Percentiles rank a stretch among this genome's conserved stretches.
Conservation (phyloP, 495 filamentous ascomycete genomes). For the Chaetomium tenue region DNA sequence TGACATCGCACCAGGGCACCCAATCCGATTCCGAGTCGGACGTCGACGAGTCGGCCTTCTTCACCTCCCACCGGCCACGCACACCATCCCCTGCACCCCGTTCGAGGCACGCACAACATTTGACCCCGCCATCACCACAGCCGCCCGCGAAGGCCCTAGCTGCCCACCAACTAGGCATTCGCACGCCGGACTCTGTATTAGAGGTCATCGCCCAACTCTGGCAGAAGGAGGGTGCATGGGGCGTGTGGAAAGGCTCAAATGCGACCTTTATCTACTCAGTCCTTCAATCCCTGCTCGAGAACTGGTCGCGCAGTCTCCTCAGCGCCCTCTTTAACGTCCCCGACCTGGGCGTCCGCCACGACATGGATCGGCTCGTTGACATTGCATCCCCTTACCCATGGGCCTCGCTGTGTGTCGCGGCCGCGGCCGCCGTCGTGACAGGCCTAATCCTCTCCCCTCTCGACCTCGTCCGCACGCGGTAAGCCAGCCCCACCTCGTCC, state of each 20-base stretch:
- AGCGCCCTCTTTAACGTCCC: slow-evolving; percentile 80
- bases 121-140: slow-evolving; percentile 36
- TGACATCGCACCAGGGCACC: slow-evolving; percentile 17
- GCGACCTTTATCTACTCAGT: slow-evolving; percentile 85
- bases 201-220: slow-evolving; percentile 81
- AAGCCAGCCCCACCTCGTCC: slow-evolving; percentile 19
- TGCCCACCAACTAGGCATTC: slow-evolving; percentile 65
- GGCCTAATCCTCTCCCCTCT: slow-evolving; percentile 79
- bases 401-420: slow-evolving; percentile 71
- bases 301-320: slow-evolving; percentile 79
- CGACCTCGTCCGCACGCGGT: slow-evolving; percentile 84
- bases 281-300: slow-evolving; percentile 79
- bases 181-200: slow-evolving; percentile 68
- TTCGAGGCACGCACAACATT: slow-evolving; percentile 30
- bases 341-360: slow-evolving; percentile 64
- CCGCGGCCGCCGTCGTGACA: slow-evolving; percentile 76
- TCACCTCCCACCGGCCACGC: slow-evolving; percentile 65
- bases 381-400: slow-evolving; percentile 71
- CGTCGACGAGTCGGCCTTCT: slow-evolving; percentile 77
- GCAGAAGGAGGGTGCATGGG: slow-evolving; percentile 84
- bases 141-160: slow-evolving; percentile 33
- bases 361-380: slow-evolving; percentile 51
- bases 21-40: slow-evolving; percentile 63
- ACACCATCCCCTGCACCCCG: slow-evolving; percentile 55
- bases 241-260: slow-evolving; percentile 92